A percentile compares a stretch with the other conserved stretches of the same genome.
Conservation (phyloP, 2,329 filamentous ascomycete species). For the Ceratocystis cubensis region DNA sequence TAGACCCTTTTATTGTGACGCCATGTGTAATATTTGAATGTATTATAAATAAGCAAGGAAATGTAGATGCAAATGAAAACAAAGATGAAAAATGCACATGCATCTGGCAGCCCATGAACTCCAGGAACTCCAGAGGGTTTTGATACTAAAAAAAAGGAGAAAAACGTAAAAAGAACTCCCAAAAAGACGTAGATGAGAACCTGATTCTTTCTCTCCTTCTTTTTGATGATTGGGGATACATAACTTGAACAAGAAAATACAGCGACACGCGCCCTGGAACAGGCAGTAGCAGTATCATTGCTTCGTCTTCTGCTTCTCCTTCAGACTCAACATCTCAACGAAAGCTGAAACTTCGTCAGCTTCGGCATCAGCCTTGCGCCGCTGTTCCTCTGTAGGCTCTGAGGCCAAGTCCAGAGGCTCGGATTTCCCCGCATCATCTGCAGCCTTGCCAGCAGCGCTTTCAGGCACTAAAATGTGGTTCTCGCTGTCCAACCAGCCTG, state of each 20-base stretch:
- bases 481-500: constrained; percentile 69
- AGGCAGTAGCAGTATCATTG: not conserved
- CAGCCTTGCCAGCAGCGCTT: constrained; percentile 28
- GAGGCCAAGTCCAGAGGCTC: constrained; percentile 24
- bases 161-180: too few relatives aligned
- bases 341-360: constrained; percentile 32
- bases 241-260: not conserved
- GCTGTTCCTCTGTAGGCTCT: constrained; percentile 20
- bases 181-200: not conserved
- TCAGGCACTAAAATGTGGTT: constrained; percentile 57
- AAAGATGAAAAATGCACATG: not conserved
- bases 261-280: not conserved
- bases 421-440: constrained; percentile 28
- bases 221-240: not conserved
- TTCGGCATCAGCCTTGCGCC: constrained; percentile 25
- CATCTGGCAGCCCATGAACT: not conserved
- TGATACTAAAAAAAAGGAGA: not conserved
- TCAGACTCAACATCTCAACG: constrained; percentile 17
- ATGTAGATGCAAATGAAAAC: not conserved
- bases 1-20: too few relatives aligned
- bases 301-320: constrained; percentile 15
- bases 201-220: not conserved
- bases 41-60: not conserved
- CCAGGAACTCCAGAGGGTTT: not conserved
- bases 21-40: not conserved